These are phyloP conservation scores for Mortierella sp. DNA, from an alignment of 371 early-diverging fungal genomes.

Conservation along the genomic window DNA sequence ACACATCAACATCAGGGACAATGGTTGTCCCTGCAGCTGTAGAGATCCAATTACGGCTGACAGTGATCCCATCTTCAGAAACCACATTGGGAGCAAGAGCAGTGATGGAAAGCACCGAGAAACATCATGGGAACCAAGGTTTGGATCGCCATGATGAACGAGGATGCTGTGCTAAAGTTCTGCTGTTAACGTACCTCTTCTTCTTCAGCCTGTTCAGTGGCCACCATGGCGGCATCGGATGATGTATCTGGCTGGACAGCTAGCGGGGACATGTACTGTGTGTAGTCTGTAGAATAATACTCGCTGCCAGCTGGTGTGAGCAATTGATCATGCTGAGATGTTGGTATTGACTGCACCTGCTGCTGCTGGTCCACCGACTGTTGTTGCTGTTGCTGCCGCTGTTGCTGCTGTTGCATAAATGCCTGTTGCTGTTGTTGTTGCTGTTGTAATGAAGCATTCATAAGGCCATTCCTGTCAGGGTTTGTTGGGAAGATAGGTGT, in stretches of 20 bases:
- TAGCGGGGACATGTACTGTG: slow-evolving; percentile 52
- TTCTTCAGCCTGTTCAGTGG: slow-evolving; percentile 49
- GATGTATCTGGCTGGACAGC: slow-evolving; percentile 40
- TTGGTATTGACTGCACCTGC: slow-evolving; percentile 17
- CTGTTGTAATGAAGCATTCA: slow-evolving; percentile 23
- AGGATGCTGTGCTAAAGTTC: too few species aligned
- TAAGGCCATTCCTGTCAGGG: slow-evolving; percentile 31
- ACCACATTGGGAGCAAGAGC: too few species aligned
- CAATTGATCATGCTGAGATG: slow-evolving; percentile 36
- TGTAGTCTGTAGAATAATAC: slow-evolving; percentile 39
- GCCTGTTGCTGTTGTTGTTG: slow-evolving; percentile 24
- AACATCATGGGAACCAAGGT: too few species aligned
- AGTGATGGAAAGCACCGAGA: too few species aligned
- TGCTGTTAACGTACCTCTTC: slow-evolving; percentile 32
- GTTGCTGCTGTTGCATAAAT: slow-evolving; percentile 19
- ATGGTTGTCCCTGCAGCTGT: too few species aligned
- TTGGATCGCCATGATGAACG: too few species aligned
- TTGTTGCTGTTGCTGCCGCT: slow-evolving; percentile 25
- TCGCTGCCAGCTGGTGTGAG: slow-evolving; percentile 48
- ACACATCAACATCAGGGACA: too few species aligned
- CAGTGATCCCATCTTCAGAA: neutral
- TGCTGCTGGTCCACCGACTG: slow-evolving; percentile 30
- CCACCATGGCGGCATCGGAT: slow-evolving; percentile 43
- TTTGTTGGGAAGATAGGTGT: slow-evolving; percentile 40
- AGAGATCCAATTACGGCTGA: slow-evolving; percentile 9